Percentiles rank a stretch among this genome's conserved stretches.
Conservation (phyloP, 441 rosid genomes). For the Dalechampia spathulata region DNA sequence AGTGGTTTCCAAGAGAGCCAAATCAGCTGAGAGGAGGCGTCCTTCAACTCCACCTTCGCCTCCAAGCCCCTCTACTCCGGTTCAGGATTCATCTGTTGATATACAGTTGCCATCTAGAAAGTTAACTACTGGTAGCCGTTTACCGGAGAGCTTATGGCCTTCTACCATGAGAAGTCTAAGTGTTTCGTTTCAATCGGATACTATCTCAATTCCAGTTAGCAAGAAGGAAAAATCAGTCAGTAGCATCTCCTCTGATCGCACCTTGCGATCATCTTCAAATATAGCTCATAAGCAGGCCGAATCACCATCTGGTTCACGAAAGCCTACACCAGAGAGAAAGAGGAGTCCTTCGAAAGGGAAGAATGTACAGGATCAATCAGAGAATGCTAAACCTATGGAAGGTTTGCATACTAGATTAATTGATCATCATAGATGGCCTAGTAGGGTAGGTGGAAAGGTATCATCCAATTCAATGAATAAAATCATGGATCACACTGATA, state of each 20-base stretch:
- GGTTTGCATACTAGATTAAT: conserved; percentile 56
- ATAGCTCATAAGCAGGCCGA: conserved; percentile 61
- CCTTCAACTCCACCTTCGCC: conserved; percentile 74
- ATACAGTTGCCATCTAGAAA: conserved; percentile 49
- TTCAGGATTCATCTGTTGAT: conserved; percentile 52
- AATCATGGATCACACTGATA: conserved; percentile 62
- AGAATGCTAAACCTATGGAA: conserved; percentile 88
- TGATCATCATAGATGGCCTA: conserved; percentile 94
- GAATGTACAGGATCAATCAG: conserved; percentile 67
- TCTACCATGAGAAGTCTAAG: conserved; percentile 98
- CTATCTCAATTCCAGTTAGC: conserved; percentile 67
- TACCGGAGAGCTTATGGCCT: conserved; percentile 96
- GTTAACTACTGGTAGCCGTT: conserved; percentile 44
- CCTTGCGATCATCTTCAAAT: conserved; percentile 80
- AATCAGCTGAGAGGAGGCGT: conserved; percentile 84
- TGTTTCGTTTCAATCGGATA: conserved; percentile 90
- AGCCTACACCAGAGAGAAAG: conserved; percentile 75
- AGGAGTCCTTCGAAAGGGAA: conserved; percentile 79
- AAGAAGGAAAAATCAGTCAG: conserved; percentile 77
- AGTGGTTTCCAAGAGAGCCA: conserved; percentile 54
- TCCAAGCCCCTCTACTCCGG: conserved; percentile 59
- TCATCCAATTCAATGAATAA: conserved; percentile 40
- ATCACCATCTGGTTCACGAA: conserved; percentile 41
- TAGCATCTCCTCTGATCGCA: conserved; percentile 53
- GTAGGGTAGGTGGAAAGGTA: conserved; percentile 61